Evolutionary conservation across 306 rosid species (phyloP).

Genomic region (Trifolium repens): DNA sequence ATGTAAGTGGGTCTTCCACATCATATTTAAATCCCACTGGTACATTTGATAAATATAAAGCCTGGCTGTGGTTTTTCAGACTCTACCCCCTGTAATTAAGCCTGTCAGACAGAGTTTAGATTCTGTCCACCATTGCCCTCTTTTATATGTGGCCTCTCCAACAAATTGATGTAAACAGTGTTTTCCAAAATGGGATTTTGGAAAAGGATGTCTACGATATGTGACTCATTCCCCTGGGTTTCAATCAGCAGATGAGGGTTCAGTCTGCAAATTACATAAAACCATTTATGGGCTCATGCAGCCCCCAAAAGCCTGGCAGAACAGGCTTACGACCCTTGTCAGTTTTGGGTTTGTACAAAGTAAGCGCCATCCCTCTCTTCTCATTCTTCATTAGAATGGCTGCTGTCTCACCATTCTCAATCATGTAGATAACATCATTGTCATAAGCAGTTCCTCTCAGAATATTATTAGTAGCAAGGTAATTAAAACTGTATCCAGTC

Average conservation of each 20-base stretch:
- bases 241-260: neutral
- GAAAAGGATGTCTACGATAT: neutral
- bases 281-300: constrained; percentile 7
- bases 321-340: neutral
- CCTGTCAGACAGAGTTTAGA: neutral
- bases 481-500: neutral
- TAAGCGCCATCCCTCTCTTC: neutral
- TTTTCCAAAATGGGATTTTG: neutral
- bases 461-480: neutral
- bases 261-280: neutral
- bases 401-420: neutral
- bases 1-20: neutral
- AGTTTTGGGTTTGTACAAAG: neutral
- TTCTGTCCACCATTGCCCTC: neutral
- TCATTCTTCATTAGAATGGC: neutral
- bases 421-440: neutral
- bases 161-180: neutral
- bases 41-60: neutral
- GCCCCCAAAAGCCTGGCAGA: neutral
- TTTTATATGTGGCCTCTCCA: neutral
- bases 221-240: neutral
- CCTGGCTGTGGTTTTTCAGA: neutral
- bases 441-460: neutral
- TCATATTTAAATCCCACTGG: neutral
- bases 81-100: neutral